phyloP scores from a whole-genome alignment of 2,329 filamentous ascomycete species.

The Colletotrichum chlorophyti region DNA sequence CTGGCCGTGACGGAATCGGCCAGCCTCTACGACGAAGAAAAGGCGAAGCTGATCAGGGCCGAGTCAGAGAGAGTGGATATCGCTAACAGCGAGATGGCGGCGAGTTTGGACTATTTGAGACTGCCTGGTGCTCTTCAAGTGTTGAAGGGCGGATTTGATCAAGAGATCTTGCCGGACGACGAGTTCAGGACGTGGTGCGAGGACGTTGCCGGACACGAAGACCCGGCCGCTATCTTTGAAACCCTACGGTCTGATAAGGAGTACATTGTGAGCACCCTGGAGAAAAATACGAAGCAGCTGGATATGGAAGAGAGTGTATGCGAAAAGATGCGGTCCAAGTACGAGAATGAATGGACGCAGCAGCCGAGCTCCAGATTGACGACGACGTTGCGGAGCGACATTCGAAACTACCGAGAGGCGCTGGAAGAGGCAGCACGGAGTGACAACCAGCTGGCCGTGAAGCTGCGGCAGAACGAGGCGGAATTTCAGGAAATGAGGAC shows the following conservation, averaged over 20 bases:
- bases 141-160: slow-evolving; percentile 89
- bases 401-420: slow-evolving; percentile 86
- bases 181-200: slow-evolving; percentile 95
- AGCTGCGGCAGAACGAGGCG: slow-evolving; percentile 82
- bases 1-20: slow-evolving; percentile 96
- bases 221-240: slow-evolving; percentile 81
- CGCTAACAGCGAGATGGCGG: slow-evolving; percentile 94
- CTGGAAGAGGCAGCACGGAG: slow-evolving; percentile 88
- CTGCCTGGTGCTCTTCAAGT: slow-evolving; percentile 89
- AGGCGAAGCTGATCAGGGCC: slow-evolving; percentile 91
- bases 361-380: slow-evolving; percentile 93
- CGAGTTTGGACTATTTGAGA: slow-evolving; percentile 91
- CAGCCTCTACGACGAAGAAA: slow-evolving; percentile 97
- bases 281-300: slow-evolving; percentile 83
- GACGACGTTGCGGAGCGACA: slow-evolving; percentile 83
- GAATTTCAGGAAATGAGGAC: slow-evolving; percentile 96
- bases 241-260: slow-evolving; percentile 79
- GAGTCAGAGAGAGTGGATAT: slow-evolving; percentile 93
- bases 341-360: slow-evolving; percentile 94
- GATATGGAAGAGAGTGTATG: slow-evolving; percentile 98
- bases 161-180: slow-evolving; percentile 85
- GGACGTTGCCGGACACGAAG: slow-evolving; percentile 85
- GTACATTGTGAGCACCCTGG: slow-evolving; percentile 73
- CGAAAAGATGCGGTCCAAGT: slow-evolving; percentile 99
- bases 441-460: slow-evolving; percentile 82